A percentile compares a stretch with the other conserved stretches of the same genome.
These are phyloP conservation scores for Manihot esculenta DNA, from an alignment of 441 rosid species.

Conservation along the genomic window DNA sequence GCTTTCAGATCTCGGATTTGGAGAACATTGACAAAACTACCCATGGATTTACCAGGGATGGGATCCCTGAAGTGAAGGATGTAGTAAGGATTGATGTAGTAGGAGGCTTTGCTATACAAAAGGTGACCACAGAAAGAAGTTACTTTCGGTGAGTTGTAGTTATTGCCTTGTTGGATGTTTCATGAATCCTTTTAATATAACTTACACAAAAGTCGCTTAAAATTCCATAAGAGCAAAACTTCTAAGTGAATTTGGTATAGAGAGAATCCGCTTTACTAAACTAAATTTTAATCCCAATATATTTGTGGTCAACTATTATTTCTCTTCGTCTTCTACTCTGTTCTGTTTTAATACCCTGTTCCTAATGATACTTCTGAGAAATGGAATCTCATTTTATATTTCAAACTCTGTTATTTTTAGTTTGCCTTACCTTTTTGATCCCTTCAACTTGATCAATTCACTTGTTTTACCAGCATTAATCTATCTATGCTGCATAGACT, in stretches of 20 bases:
- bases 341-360: background rate
- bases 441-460: background rate
- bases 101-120: conserved; percentile 92
- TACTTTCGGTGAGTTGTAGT: conserved; percentile 64
- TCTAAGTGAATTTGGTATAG: background rate
- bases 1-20: conserved; percentile 62
- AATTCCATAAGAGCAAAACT: background rate
- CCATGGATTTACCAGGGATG: conserved; percentile 55
- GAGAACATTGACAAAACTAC: conserved; percentile 53
- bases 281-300: background rate
- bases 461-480: background rate
- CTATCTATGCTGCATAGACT: no score
- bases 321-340: background rate
- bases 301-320: background rate
- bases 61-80: conserved; percentile 59
- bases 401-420: background rate
- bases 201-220: background rate
- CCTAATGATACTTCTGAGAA: background rate
- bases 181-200: background rate
- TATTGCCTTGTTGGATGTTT: background rate
- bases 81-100: conserved; percentile 76
- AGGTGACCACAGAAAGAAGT: conserved; percentile 69
- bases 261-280: background rate
- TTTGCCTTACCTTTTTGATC: background rate
- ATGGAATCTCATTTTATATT: background rate